Base-by-base conservation (phyloP, 2,329 filamentous ascomycete species). In the Blumeriella jaapii region DNA sequence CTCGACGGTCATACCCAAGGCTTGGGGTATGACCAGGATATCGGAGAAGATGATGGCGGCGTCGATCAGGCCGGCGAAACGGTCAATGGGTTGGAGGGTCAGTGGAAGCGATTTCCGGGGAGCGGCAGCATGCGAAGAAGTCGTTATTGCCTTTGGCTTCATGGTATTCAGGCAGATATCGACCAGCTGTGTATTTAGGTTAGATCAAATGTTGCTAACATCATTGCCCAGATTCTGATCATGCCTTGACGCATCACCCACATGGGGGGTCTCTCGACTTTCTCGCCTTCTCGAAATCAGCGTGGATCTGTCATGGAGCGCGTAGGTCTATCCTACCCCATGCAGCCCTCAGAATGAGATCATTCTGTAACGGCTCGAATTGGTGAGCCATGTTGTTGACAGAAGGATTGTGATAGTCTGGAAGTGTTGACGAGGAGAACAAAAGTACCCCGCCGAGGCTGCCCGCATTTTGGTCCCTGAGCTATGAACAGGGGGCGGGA, bases 221-320 rank as follows among this genome's bases (percentile, higher is more conserved):
- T n/a, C n/a, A n/a, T n/a, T n/a, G n/a, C 4, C 13, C 6, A 25
- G 2, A 24, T 23, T 29, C 14, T 11, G 19, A 18, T n/a, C 60
- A 59, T 52, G 89, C 86, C 86, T 76, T 98, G 91, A 62, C 91
- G 82, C 91, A 98, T 98, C 58, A 98, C 86, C 91, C 91, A 98
- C 68, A 93, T 84, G 39, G 91, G 91, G 42, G 91, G 82, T 46
- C 91, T 78, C 62, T 95, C 86, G 48, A 96, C 83, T 58, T 78
- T 78, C 63, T 95, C 72, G 59, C 89, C 87, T 93, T 34, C 16
- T 18, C 38, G 42, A 29, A 41, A 20, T 35, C 15, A 43, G 38
- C 27, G 14, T 30, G 17, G 31, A 26, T 27, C 25, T 27, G 22
- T 27, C 27, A 25, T 19, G 7, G 22, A 24, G 22, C 30, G 19